Percentiles rank a stretch among this genome's conserved stretches.
phyloP scores from a whole-genome alignment of 768 basidiomycete species.

The Candolleomyces efflorescens region DNA sequence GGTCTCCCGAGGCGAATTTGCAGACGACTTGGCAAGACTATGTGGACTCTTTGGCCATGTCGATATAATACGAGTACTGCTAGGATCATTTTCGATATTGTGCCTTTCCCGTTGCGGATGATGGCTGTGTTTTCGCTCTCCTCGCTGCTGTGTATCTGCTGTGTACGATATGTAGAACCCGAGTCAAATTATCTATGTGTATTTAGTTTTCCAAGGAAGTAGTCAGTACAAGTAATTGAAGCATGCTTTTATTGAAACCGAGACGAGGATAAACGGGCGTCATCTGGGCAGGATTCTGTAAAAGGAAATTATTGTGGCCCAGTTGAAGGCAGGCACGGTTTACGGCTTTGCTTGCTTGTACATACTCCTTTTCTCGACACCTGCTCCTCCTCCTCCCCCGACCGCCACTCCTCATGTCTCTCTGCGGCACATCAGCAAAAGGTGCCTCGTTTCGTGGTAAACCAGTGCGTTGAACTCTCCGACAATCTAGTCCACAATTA shows the following conservation, averaged over 20 bases:
- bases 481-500: constrained; percentile 2
- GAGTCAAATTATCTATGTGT: not conserved
- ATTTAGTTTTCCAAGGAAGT: not conserved
- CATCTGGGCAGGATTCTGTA: not conserved
- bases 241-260: not conserved
- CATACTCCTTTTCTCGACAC: not conserved
- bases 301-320: constrained; percentile 2
- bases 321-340: not conserved
- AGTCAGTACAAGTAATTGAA: too few relatives aligned
- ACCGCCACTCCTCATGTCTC: constrained; percentile 35
- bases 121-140: too few relatives aligned
- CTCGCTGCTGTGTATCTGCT: too few relatives aligned
- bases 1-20: constrained; percentile 59
- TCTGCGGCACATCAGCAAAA: constrained; percentile 52
- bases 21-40: constrained; percentile 64
- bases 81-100: not conserved
- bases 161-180: not conserved
- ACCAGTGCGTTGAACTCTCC: constrained; percentile 35
- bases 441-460: constrained; percentile 52
- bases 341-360: not conserved
- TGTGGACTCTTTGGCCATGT: constrained; percentile 39
- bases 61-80: not conserved
- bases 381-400: not conserved
- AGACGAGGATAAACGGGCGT: not conserved
- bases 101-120: not conserved